Evolutionary conservation across 1,139 yeast species (phyloP).

Genomic region (Entelexis paramagnoliae): DNA sequence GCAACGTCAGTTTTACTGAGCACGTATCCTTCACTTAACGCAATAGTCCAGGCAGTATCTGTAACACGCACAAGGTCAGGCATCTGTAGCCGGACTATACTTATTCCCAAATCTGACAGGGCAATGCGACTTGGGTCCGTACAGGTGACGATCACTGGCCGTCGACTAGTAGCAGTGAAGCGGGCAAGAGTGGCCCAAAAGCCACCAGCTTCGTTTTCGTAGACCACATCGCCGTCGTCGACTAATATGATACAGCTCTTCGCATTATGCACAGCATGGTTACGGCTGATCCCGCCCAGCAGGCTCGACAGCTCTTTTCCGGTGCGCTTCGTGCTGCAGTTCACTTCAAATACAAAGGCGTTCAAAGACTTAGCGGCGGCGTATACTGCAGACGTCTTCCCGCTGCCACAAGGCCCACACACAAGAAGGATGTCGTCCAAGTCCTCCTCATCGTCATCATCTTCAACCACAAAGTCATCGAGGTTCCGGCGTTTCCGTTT

Average conservation of each 20-base stretch:
- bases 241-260: constrained; percentile 63
- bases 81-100: constrained; percentile 26
- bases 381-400: constrained; percentile 68
- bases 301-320: constrained; percentile 57
- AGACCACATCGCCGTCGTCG: constrained; percentile 78
- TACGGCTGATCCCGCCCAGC: constrained; percentile 71
- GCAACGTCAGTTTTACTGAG: constrained; percentile 34
- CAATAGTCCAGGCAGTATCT: constrained; percentile 33
- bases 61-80: constrained; percentile 25
- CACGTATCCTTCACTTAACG: constrained; percentile 33
- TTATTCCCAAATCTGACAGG: not conserved
- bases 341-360: constrained; percentile 76
- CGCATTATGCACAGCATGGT: constrained; percentile 58
- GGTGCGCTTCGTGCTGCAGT: constrained; percentile 61
- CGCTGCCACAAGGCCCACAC: constrained; percentile 63
- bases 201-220: constrained; percentile 57
- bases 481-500: constrained; percentile 20
- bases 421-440: constrained; percentile 40
- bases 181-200: constrained; percentile 72
- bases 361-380: constrained; percentile 53
- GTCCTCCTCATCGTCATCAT: constrained; percentile 29
- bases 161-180: constrained; percentile 52
- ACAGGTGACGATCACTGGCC: constrained; percentile 78
- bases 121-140: constrained; percentile 41
- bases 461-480: constrained; percentile 42